Evolutionary conservation across 2,329 filamentous ascomycete genomes (phyloP).

Genomic region (Raffaelea albimanens): DNA sequence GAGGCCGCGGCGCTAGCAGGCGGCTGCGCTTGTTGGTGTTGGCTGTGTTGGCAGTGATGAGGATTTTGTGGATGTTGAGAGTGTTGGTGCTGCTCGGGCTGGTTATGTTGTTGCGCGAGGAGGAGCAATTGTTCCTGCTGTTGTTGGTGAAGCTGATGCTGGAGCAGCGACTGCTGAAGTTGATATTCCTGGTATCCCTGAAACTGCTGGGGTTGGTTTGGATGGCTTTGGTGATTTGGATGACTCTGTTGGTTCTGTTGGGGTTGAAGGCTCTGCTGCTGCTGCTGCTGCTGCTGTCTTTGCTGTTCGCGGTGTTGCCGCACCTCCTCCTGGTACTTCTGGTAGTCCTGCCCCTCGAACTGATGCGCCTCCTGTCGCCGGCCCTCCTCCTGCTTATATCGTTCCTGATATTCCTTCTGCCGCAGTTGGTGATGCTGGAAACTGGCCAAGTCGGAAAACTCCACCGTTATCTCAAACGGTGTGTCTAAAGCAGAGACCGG

Average conservation of each 20-base stretch:
- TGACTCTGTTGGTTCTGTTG: not conserved
- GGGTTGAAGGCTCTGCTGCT: constrained; percentile 13
- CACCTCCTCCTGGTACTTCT: constrained; percentile 1
- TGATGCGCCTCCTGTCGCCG: constrained; percentile 12
- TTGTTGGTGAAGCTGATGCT: constrained; percentile 17
- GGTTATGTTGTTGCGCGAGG: not conserved
- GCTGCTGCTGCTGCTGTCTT: constrained; percentile 15
- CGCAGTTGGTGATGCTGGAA: constrained; percentile 7
- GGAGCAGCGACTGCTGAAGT: constrained; percentile 10
- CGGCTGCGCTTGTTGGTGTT: not conserved
- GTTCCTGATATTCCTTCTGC: constrained; percentile 6
- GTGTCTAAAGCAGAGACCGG: constrained; percentile 31
- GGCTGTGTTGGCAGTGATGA: not conserved
- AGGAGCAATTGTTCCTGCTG: constrained; percentile 7
- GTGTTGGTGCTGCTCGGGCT: not conserved
- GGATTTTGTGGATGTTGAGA: not conserved
- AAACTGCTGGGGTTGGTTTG: too few relatives aligned
- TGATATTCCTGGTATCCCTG: constrained; percentile 14
- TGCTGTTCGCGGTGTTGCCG: constrained; percentile 12
- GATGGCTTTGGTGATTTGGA: constrained; percentile 3
- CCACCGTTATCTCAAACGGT: constrained; percentile 30
- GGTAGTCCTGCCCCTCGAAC: constrained; percentile 2
- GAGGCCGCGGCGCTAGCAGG: too few relatives aligned
- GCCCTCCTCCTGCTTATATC: not conserved
- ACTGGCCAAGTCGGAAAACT: constrained; percentile 20